Base-by-base conservation (phyloP, 2,329 filamentous ascomycete genomes). In the Fusarium palustre region DNA sequence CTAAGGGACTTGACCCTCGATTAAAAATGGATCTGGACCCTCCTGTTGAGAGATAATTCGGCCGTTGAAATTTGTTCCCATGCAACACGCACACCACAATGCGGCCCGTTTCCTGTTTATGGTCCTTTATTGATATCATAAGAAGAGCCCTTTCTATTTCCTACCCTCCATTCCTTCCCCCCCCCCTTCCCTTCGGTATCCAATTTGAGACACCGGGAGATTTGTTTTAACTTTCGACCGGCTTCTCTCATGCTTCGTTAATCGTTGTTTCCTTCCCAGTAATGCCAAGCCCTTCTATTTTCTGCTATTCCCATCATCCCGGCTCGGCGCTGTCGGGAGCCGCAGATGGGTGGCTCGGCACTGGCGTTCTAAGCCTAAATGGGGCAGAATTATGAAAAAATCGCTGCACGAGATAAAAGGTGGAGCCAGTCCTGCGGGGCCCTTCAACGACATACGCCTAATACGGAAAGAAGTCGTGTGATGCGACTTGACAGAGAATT, bases 401-500 rank as follows among this genome's bases (percentile, higher is more conserved):
- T 70, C 49, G 57, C 53, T 69, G 66, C 52, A 70, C 45, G 33
- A 45, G 56, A 59, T 46, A 59, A 59, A 43, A 31, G 31, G 53
- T 48, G 43, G 53, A 28, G 7, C 33, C 18, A 25, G 24, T 46
- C 13, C 7, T n/a, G 46, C 47, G 66, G 66, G 28, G 22, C 16
- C 24, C n/a, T 43, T 24, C 31, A 39, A 70, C 68, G 42, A 71
- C 65, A 59, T 66, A 30, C 43, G 43, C 39, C 61, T 47, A 71
- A 71, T 59, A 52, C 43, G 68, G 69, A 71, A 71, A 71, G 55
- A 59, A 59, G 65, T 71, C 69, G 69, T 64, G 69, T 71, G 69
- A 71, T 63, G 57, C 30, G n/a, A 48, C 30, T 50, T 50, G 46
- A 39, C 28, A 39, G 47, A 41, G 31, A 45, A 55, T 43, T 28